Conservation (phyloP, 495 filamentous ascomycete genomes). For the Evernia prunastri region DNA sequence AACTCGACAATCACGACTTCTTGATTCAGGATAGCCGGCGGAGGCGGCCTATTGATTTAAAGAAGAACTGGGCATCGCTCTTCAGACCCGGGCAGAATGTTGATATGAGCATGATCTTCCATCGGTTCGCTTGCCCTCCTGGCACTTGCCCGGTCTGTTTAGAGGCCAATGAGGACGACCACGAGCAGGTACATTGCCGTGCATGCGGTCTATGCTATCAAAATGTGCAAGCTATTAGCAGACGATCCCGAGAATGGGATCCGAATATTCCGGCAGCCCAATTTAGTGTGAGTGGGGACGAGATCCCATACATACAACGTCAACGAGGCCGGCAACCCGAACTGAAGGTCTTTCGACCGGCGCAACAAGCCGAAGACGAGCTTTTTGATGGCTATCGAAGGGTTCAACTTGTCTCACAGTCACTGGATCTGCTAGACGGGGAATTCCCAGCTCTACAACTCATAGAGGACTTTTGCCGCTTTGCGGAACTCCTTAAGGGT, state of each 20-base stretch:
- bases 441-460: conserved; percentile 22
- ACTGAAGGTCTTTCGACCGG: conserved; percentile 17
- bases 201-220: conserved; percentile 22
- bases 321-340: conserved; percentile 13
- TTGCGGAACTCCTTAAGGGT: conserved; percentile 21
- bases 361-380: conserved; percentile 16
- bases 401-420: conserved; percentile 23
- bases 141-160: conserved; percentile 24
- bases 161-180: conserved; percentile 17
- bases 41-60: conserved; percentile 19
- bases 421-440: conserved; percentile 20
- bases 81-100: conserved; percentile 27
- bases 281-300: conserved; percentile 7
- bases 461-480: conserved; percentile 20
- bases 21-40: conserved; percentile 22
- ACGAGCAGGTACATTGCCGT: conserved; percentile 14
- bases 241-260: conserved; percentile 16
- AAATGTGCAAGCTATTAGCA: conserved; percentile 19
- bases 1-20: conserved; percentile 24
- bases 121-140: conserved; percentile 23
- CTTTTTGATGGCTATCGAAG: conserved; percentile 21
- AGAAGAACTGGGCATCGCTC: conserved; percentile 19
- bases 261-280: conserved; percentile 7
- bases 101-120: conserved; percentile 31
- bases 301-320: conserved; percentile 22